Evolutionary conservation across 768 basidiomycete species (phyloP).

Genomic region (Amyloporia xantha): DNA sequence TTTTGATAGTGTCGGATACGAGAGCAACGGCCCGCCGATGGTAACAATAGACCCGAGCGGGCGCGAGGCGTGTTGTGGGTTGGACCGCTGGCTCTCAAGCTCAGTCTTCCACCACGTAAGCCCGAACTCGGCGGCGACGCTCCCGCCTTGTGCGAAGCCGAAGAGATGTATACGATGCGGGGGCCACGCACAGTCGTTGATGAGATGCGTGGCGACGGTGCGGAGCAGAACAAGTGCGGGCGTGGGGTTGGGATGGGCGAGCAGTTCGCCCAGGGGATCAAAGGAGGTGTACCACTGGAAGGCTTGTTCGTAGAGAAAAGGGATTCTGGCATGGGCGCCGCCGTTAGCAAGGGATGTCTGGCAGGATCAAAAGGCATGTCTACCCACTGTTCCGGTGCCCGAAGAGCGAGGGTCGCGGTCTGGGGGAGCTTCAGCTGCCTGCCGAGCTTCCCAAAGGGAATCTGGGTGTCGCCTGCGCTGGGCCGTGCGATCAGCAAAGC

Average conservation of each 20-base stretch:
- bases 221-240: constrained; percentile 51
- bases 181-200: constrained; percentile 58
- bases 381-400: constrained; percentile 69
- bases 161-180: constrained; percentile 71
- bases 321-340: constrained; percentile 59
- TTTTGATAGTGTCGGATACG: constrained; percentile 58
- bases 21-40: constrained; percentile 68
- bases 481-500: neutral
- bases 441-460: constrained; percentile 72
- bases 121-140: constrained; percentile 63
- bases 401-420: constrained; percentile 76
- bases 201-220: constrained; percentile 50
- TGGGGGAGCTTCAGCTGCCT: constrained; percentile 77
- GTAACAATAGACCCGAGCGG: constrained; percentile 61
- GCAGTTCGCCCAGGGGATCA: constrained; percentile 67
- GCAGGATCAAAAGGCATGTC: neutral
- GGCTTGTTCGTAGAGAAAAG: constrained; percentile 70
- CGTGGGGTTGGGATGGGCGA: constrained; percentile 68
- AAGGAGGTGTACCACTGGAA: constrained; percentile 88
- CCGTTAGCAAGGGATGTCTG: no score
- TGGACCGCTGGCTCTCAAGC: constrained; percentile 10
- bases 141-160: constrained; percentile 86
- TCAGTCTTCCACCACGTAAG: constrained; percentile 40
- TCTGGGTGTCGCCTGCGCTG: constrained; percentile 78
- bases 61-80: neutral